Base-by-base conservation (phyloP, 2,329 filamentous ascomycete genomes). In the Colletotrichum liriopes region DNA sequence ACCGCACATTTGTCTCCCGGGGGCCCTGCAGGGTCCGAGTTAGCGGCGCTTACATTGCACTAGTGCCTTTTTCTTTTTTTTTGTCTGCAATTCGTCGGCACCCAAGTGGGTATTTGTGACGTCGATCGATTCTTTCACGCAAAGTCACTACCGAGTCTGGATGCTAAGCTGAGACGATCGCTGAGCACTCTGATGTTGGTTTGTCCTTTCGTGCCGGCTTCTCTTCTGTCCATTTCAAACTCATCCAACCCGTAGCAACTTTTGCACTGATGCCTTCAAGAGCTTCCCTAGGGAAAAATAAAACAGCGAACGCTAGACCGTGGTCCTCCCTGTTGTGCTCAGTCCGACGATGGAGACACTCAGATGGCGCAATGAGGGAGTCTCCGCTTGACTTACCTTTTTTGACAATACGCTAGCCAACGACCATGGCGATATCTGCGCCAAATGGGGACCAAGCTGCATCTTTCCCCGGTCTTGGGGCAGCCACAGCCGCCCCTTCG, bases 51-150 rank as follows among this genome's bases (percentile, higher is more conserved):
- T 56, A 69, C 16, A 54, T 35, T 54, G 65, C 65, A 55, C 65
- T 72, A 72, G 70, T 60, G 47, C 20, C 23, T 16, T 62, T 61
- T 52, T 26, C 43, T 20, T 29, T 16, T 62, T 61, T 52, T 26
- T 51, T 20, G n/a, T 47, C 58, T 47, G 45, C 43, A 59, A 23
- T 59, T 67, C 37, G 58, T 47, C 52, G 16, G 43, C 65, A 68
- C 35, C 58, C 29, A 20, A 49, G 70, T 70, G 70, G 59, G 70
- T 64, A 60, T 56, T 55, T 39, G 60, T 72, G 70, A 72, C 70
- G 70, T 72, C 52, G 70, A 72, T 72, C 65, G 60, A 39, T 72
- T 70, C 65, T 69, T 70, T 70, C 59, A 69, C 35, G 51, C 39
- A 51, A 68, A 45, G 51, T 32, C n/a, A 39, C 29, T 45, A 61